A percentile compares a stretch with the other conserved stretches of the same genome.
Conservation (phyloP, 2,329 filamentous ascomycete species). For the Trichoderma semiorbis region DNA sequence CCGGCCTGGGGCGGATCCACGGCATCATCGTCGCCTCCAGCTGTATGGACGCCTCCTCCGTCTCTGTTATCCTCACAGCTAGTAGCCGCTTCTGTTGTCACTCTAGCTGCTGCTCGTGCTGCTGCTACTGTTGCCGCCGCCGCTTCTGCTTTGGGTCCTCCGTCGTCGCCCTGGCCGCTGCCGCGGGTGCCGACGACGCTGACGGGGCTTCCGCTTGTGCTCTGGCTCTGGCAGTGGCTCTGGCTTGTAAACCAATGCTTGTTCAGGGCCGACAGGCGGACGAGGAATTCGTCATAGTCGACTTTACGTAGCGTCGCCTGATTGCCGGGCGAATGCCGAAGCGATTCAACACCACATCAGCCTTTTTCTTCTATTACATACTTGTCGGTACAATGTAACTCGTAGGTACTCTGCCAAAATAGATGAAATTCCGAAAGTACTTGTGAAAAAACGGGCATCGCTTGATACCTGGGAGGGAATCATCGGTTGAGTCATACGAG, state of each 20-base stretch:
- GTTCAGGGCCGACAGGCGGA: constrained; percentile 20
- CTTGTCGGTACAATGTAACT: not conserved
- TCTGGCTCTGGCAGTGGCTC: not conserved
- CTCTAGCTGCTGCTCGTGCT: not conserved
- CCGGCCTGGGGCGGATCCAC: constrained; percentile 9
- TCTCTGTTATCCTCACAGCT: not conserved
- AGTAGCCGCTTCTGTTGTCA: not conserved
- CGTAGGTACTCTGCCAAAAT: not conserved
- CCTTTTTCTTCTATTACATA: not conserved
- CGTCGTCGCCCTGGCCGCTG: not conserved
- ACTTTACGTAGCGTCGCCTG: constrained; percentile 26
- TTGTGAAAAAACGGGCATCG: not conserved
- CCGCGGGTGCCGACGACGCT: constrained; percentile 7
- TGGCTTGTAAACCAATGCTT: constrained; percentile 20
- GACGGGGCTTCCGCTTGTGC: not conserved
- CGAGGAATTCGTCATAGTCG: constrained; percentile 27
- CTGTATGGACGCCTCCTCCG: not conserved
- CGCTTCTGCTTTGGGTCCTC: not conserved
- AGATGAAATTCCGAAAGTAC: not conserved
- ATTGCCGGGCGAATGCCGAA: not conserved
- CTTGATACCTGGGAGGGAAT: not conserved
- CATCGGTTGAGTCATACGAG: not conserved
- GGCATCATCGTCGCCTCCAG: not conserved
- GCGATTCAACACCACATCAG: not conserved
- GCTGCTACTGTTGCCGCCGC: not conserved